A percentile compares a stretch with the other conserved stretches of the same genome.
These are phyloP conservation scores for Helicostylum pulchrum DNA, from an alignment of 192 early-diverging fungal genomes.

Conservation along the genomic window DNA sequence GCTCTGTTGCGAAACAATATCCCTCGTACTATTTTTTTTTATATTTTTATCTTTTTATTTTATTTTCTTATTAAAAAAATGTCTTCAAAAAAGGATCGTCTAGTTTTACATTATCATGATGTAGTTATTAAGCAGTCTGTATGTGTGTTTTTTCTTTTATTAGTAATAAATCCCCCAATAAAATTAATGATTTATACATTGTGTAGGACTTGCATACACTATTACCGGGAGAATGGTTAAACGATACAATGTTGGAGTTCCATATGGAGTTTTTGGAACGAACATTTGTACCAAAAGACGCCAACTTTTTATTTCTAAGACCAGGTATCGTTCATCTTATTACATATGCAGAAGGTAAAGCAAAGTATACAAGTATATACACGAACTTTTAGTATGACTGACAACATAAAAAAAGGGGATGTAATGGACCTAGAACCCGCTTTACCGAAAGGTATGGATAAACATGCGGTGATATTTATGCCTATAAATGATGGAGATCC, in stretches of 20 bases:
- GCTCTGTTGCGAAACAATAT: too few species aligned
- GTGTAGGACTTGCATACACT: conserved; percentile 18
- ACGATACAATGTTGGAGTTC: conserved; percentile 28
- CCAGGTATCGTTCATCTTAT: conserved; percentile 22
- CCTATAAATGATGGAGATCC: conserved; percentile 24
- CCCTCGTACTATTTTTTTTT: neutral
- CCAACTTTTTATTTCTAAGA: conserved; percentile 7
- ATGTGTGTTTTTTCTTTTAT: too few species aligned
- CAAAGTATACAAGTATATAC: neutral
- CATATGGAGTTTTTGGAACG: conserved; percentile 26
- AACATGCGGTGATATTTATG: conserved; percentile 19
- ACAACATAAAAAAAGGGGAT: neutral
- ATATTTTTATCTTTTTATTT: neutral
- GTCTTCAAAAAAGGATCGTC: neutral
- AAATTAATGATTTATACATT: neutral
- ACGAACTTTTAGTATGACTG: neutral
- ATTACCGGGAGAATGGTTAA: conserved; percentile 14
- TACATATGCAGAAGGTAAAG: conserved; percentile 15
- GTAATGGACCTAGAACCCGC: conserved; percentile 9
- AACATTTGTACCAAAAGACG: neutral
- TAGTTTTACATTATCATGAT: conserved; percentile 24
- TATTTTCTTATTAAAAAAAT: neutral
- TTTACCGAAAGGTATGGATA: conserved; percentile 9
- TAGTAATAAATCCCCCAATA: neutral
- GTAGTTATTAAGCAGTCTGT: conserved; percentile 16